A percentile compares a stretch with the other conserved stretches of the same genome.
Conservation (phyloP, 2,329 filamentous ascomycete genomes). For the Sarocladium kiliense region DNA sequence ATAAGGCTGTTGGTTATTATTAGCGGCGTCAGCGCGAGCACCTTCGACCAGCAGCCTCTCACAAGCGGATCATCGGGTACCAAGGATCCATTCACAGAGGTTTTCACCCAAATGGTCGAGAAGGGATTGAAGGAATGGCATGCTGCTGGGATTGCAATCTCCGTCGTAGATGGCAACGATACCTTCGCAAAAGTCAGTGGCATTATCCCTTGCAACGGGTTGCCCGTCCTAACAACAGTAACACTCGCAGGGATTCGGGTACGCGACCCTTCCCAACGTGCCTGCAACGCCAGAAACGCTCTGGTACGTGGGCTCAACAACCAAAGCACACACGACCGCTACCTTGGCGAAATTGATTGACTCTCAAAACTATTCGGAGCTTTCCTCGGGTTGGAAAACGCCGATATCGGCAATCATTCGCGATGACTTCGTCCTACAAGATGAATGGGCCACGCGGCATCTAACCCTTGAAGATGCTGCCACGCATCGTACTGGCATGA, state of each 20-base stretch:
- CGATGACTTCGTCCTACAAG: constrained; percentile 46
- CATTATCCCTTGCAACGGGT: too few relatives aligned
- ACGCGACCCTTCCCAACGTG: constrained; percentile 28
- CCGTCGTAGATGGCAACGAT: constrained; percentile 39
- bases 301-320: constrained; percentile 51
- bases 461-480: constrained; percentile 48
- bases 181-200: constrained; percentile 28
- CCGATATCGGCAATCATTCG: constrained; percentile 40
- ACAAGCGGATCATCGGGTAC: not conserved
- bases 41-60: constrained; percentile 1
- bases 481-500: constrained; percentile 41
- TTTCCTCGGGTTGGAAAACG: constrained; percentile 38
- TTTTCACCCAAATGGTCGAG: constrained; percentile 10
- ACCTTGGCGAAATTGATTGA: constrained; percentile 45
- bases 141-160: constrained; percentile 44
- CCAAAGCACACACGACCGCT: constrained; percentile 50
- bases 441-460: constrained; percentile 39
- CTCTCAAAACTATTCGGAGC: constrained; percentile 23
- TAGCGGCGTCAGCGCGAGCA: not conserved
- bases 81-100: constrained; percentile 13
- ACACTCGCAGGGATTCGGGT: constrained; percentile 23
- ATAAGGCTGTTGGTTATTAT: not conserved
- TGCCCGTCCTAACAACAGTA: too few relatives aligned
- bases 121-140: constrained; percentile 29
- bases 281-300: constrained; percentile 40